A percentile compares a stretch with the other conserved stretches of the same genome.
These are phyloP conservation scores for Scheffersomyces ergatensis DNA, from an alignment of 805 yeast genomes.

Conservation along the genomic window DNA sequence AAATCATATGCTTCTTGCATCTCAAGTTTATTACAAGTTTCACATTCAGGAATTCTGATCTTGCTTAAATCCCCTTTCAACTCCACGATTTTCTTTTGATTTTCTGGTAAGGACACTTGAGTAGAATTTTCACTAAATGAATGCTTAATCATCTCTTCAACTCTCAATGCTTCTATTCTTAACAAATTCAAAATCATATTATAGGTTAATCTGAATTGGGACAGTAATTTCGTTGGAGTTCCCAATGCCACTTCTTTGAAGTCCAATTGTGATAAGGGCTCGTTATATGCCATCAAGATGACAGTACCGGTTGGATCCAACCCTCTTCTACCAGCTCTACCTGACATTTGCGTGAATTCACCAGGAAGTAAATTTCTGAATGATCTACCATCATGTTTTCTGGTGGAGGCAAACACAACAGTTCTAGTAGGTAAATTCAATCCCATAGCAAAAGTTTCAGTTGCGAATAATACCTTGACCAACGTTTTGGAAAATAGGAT, in stretches of 20 bases:
- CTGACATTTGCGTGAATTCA: constrained; percentile 98
- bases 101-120: constrained; percentile 83
- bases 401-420: constrained; percentile 79
- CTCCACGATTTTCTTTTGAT: constrained; percentile 60
- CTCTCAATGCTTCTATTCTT: constrained; percentile 89
- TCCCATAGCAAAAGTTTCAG: constrained; percentile 99
- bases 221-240: constrained; percentile 80
- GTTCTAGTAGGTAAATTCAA: constrained; percentile 95
- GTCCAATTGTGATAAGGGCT: constrained; percentile 53
- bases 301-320: constrained; percentile 92
- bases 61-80: constrained; percentile 46
- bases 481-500: constrained; percentile 83
- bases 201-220: constrained; percentile 92
- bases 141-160: constrained; percentile 97
- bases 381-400: constrained; percentile 88
- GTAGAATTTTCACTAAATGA: constrained; percentile 90
- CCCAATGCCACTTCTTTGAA: constrained; percentile 86
- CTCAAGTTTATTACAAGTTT: constrained; percentile 35
- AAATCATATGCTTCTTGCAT: constrained; percentile 45
- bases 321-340: constrained; percentile 98
- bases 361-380: constrained; percentile 88
- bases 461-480: constrained; percentile 89
- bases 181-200: constrained; percentile 90
- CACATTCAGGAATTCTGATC: constrained; percentile 34
- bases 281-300: constrained; percentile 79